Evolutionary conservation across 148 eudicot genomes (phyloP).

Genomic region (Fagopyrum tataricum): DNA sequence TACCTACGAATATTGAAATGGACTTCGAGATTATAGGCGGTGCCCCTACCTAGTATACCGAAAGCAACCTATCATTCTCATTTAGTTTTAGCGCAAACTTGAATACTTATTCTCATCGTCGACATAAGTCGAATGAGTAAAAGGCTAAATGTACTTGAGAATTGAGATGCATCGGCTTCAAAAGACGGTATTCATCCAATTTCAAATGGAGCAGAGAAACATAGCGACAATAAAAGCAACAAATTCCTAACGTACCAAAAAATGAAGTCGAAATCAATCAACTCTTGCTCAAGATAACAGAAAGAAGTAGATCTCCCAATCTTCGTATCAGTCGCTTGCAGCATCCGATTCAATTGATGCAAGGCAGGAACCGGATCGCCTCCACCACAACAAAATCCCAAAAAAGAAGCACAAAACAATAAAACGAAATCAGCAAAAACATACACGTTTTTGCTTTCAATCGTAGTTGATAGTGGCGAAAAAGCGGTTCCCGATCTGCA

Average conservation of each 20-base stretch:
- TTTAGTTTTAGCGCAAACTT: neutral
- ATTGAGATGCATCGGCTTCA: neutral
- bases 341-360: conserved; percentile 13
- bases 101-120: neutral
- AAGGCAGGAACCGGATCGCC: conserved; percentile 6
- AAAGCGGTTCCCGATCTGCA: conserved; percentile 13
- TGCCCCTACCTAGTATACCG: neutral
- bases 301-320: neutral
- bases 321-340: conserved; percentile 1
- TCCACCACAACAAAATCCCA: neutral
- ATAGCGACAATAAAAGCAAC: neutral
- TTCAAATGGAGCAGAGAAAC: neutral
- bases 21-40: neutral
- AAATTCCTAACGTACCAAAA: neutral
- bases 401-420: neutral
- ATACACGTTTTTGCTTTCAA: neutral
- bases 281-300: neutral
- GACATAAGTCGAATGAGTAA: neutral
- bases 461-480: neutral
- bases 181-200: neutral
- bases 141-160: neutral
- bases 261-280: neutral
- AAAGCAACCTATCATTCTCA: neutral
- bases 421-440: neutral
- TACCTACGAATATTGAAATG: neutral